Conservation (phyloP, 2,329 filamentous ascomycete genomes). For the Ophiostoma ips region DNA sequence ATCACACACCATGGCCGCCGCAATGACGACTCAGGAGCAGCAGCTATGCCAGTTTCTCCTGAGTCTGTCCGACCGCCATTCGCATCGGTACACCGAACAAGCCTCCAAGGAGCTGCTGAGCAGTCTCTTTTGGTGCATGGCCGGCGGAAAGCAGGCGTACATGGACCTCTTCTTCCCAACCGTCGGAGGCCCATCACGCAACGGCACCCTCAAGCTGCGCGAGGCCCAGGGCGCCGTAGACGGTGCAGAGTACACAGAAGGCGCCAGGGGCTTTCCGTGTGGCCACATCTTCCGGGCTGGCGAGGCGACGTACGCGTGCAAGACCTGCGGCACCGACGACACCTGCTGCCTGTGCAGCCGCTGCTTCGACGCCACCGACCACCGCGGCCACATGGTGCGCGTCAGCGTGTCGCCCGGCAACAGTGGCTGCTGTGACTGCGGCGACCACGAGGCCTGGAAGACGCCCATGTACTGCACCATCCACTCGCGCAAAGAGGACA, state of each 20-base stretch:
- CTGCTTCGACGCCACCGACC: slow-evolving; percentile 92
- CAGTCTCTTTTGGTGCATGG: slow-evolving; percentile 77
- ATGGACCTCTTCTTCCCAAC: slow-evolving; percentile 71
- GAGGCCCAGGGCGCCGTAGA: slow-evolving; percentile 86
- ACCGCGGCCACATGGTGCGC: slow-evolving; percentile 82
- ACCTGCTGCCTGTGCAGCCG: slow-evolving; percentile 89
- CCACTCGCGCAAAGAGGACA: slow-evolving; percentile 42
- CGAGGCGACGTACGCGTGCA: slow-evolving; percentile 87
- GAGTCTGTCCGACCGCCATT: slow-evolving; percentile 58
- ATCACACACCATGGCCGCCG: slow-evolving; percentile 5
- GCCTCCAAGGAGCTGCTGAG: slow-evolving; percentile 61
- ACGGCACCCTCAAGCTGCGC: slow-evolving; percentile 57
- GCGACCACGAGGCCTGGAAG: slow-evolving; percentile 89
- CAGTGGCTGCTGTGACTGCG: slow-evolving; percentile 67
- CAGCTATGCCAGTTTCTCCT: slow-evolving; percentile 74
- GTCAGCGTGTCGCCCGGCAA: slow-evolving; percentile 35
- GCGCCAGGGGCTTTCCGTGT: slow-evolving; percentile 82
- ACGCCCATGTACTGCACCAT: slow-evolving; percentile 83
- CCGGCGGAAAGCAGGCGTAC: slow-evolving; percentile 59
- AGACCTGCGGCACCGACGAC: slow-evolving; percentile 86
- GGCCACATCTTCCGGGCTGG: slow-evolving; percentile 94
- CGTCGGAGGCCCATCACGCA: slow-evolving; percentile 45
- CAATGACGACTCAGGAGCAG: slow-evolving; percentile 55
- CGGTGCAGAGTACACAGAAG: slow-evolving; percentile 86
- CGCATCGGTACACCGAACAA: slow-evolving; percentile 59